Base-by-base conservation (phyloP, 2,329 filamentous ascomycete genomes). In the Bimuria novae-zelandiae region DNA sequence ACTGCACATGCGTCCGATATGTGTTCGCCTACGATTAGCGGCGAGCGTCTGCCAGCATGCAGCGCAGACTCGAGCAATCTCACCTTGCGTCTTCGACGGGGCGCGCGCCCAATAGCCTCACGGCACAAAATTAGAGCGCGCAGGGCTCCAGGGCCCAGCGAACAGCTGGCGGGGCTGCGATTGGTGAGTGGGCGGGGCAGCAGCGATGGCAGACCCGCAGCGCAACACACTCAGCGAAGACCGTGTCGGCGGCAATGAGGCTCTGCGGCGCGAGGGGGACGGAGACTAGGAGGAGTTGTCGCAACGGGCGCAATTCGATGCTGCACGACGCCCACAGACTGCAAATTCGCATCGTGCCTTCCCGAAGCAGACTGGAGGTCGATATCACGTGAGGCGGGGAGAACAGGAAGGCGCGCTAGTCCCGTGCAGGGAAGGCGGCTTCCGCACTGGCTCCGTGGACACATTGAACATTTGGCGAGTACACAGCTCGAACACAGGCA, bases 11-110 rank as follows among this genome's bases (percentile, higher is more conserved):
- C 57, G 60, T 59, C 59, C 49, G 57, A 62, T 61, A 69, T 64
- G 67, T 70, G 71, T 64, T 63, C 60, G 65, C 62, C 65, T 63
- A 56, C 70, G 62, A 73, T 72, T 71, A 69, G 70, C 65, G 62
- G 60, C 52, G 30, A 29, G 14, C 12, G 49, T 29, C 56, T 64
- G 63, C 63, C 61, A 65, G 59, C 61, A 55, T 60, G 64, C 62
- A 60, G 56, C 62, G 64, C 63, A 67, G 63, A 65, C 57, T 69
- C 62, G 65, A 59, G 64, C 64, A 70, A 65, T 72, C 65, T 69
- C 64, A 69, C 67, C 67, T 63, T 72, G 70, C 70, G 62, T 72
- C 64, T 54, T 57, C 58, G 60, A 60, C 59, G 56, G 46, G 36
- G 55, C 45, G 46, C 51, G 58, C 47, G 59, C 61, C 63, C 70